These are phyloP conservation scores for Zanthoxylum bungeanum DNA, from an alignment of 345 rosid genomes.

Conservation along the genomic window DNA sequence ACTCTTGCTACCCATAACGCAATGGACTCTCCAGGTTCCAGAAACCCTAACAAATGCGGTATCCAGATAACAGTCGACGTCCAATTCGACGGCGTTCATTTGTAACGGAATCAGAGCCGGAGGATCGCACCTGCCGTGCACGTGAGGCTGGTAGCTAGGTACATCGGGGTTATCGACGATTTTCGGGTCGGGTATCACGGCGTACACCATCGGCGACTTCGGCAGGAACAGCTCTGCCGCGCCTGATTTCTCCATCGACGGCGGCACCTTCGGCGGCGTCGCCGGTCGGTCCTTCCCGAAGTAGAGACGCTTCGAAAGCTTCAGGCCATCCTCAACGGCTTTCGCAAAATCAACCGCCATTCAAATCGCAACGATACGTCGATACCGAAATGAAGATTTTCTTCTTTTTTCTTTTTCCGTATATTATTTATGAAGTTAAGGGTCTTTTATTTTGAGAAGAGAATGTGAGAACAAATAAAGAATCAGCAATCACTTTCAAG, in stretches of 20 bases:
- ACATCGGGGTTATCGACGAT: constrained; percentile 90
- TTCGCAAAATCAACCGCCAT: constrained; percentile 76
- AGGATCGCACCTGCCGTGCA: constrained; percentile 86
- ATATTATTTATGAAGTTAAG: not conserved
- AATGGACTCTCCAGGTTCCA: constrained; percentile 86
- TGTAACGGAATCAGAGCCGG: constrained; percentile 88
- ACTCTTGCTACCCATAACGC: constrained; percentile 82
- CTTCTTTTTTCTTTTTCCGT: too few species aligned
- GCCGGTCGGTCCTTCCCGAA: constrained; percentile 75
- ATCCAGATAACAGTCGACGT: constrained; percentile 63
- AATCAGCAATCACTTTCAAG: constrained; percentile 25
- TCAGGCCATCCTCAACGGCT: constrained; percentile 81
- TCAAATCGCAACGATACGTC: not conserved
- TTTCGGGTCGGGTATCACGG: constrained; percentile 72
- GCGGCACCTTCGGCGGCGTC: constrained; percentile 50
- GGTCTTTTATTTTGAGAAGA: not conserved
- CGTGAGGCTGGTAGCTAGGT: constrained; percentile 97
- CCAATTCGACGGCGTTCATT: constrained; percentile 68
- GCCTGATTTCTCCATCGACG: constrained; percentile 56
- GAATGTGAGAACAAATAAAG: not conserved
- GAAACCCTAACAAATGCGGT: constrained; percentile 50
- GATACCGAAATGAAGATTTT: too few species aligned
- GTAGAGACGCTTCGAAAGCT: constrained; percentile 66
- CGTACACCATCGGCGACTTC: constrained; percentile 77
- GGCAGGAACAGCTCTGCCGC: constrained; percentile 42